Evolutionary conservation across 257 asterid species (phyloP), one percentile per base, ranked within the genome.

Genomic region (Rehmannia glutinosa): DNA sequence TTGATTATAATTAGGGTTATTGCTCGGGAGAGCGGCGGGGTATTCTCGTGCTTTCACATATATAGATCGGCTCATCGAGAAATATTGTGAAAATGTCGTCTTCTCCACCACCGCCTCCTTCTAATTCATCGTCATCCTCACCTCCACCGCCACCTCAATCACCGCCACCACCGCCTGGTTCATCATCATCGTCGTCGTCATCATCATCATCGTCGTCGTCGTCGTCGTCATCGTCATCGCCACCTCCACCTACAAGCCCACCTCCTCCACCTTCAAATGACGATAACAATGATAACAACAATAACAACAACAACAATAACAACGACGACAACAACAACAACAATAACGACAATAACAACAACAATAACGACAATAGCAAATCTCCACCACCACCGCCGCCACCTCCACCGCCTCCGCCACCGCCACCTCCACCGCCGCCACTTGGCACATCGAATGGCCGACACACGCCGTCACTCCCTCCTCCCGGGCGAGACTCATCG

Each of bases 11-110:
- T 45, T 13, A 72, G 70, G 79, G 68, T 55, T 10, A 32, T 57
- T 50, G 32, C 70, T 69, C 9, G 13, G 77, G 78, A 21, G 78
- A 68, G 50, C 62, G 64, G 77, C 55, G 61, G 75, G 72, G 72
- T 21, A 8, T 50, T 15, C 70, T 58, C 46, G 16, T 32, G 19
- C 41, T 41, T 65, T 24, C 23, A 41, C 8, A 35, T 21, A 35
- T 21, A 25, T 23, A 42, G 27, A 64, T 46, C 35, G 30, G 60
- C 23, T 7, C 21, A 30, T 19, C 8, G 35, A 60, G 17, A n/a
- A n/a, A n/a, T n/a, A n/a, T n/a, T n/a, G n/a, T n/a, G n/a, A n/a
- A n/a, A n/a, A 70, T 70, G 75, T 70, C 75, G 21, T 38, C 63
- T 12, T 28, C 73, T 24, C 17, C 52, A n/a, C 49, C 49, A 4